Evolutionary conservation across 129 eudicot species (phyloP).

Genomic region (Tagetes patula): DNA sequence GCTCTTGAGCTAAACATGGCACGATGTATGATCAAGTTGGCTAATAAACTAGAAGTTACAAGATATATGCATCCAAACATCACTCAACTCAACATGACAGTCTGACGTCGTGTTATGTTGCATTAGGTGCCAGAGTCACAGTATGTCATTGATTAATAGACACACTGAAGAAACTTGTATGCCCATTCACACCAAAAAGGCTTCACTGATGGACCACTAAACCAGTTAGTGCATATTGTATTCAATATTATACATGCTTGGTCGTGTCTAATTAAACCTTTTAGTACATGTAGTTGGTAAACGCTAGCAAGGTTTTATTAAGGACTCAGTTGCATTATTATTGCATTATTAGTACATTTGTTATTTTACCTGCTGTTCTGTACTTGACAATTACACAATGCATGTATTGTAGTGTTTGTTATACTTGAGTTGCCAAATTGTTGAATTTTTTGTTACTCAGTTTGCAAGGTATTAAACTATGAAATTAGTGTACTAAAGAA

Average conservation of each 20-base stretch:
- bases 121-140: not conserved
- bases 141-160: not conserved
- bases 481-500: not conserved
- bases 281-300: not conserved
- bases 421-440: not conserved
- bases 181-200: conserved; percentile 16
- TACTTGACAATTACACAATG: not conserved
- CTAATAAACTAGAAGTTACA: not conserved
- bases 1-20: conserved; percentile 17
- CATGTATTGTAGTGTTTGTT: too few relatives aligned
- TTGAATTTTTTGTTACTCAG: not conserved
- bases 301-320: not conserved
- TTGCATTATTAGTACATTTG: too few relatives aligned
- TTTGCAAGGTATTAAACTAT: not conserved
- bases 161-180: not conserved
- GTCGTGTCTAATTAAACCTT: conserved; percentile 1
- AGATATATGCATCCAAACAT: not conserved
- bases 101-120: not conserved
- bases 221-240: not conserved
- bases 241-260: conserved; percentile 13
- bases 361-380: not conserved
- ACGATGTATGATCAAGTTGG: conserved; percentile 10
- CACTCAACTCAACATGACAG: not conserved
- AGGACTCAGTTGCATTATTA: not conserved
- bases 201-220: conserved; percentile 23